Evolutionary conservation across 106 monocot species (phyloP), one percentile per base, ranked within the genome.

Genomic region (Dioscorea zingiberensis): DNA sequence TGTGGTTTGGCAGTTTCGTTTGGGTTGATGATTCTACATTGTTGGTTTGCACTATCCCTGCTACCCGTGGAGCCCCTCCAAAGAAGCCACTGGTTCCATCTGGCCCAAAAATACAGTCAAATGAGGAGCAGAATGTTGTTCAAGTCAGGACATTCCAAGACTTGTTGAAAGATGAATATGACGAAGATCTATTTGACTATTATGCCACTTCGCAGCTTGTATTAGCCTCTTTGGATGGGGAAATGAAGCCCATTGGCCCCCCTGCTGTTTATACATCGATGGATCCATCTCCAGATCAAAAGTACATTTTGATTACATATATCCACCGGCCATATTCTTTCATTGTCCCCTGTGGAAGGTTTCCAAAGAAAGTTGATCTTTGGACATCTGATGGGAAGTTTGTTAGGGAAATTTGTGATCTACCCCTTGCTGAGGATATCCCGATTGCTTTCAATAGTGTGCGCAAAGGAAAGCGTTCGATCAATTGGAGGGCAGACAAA

Each of bases 361-460:
- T 99, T 69, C 98, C 93, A 13, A 87, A 87, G 78, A 99, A 85
- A 84, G 93, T 89, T 54, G 89, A 99, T 44, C 21, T 99, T 54
- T 99, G 98, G 93, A 89, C 93, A 28, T 60, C 65, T 21, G 78
- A 89, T 71, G 98, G 98, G 44, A 80, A 84, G n/a, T 81, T 93
- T 73, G 70, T 99, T 51, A 83, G 81, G n/a, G 98, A 99, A 83
- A 78, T 99, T 21, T 99, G 93, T 77, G 98, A 99, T 67, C 79
- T 99, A 75, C 89, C 93, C 63, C 93, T 99, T 64, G 93, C 98
- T 54, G 98, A 99, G 80, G 89, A 93, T 77, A 87, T 99, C 55
- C 98, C 98, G n/a, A 93, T 99, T 74, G 78, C 87, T 54, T 76
- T 71, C 32, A 93, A 73, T 74, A 93, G 98, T 72, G 98, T 93